Percentiles rank a stretch among this genome's conserved stretches.
phyloP scores from a whole-genome alignment of 2,329 filamentous ascomycete species.

The Diatrype stigma region DNA sequence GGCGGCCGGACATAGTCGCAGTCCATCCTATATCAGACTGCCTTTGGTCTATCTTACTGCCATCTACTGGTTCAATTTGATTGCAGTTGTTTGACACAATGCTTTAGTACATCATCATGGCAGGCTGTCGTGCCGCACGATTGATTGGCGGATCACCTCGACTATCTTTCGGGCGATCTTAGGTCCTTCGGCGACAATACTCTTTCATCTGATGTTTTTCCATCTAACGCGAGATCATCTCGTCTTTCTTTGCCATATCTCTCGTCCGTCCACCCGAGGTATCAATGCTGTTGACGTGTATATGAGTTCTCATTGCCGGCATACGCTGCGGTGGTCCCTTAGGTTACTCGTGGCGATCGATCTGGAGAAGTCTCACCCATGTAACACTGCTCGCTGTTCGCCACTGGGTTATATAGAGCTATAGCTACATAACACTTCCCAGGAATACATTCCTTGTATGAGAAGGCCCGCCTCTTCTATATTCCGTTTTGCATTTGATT shows the following conservation, averaged over 20 bases:
- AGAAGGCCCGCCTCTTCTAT: too few relatives aligned
- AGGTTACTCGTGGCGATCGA: background rate
- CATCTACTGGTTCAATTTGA: background rate
- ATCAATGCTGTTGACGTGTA: background rate
- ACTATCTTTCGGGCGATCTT: background rate
- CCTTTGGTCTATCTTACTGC: background rate
- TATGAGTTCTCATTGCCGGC: background rate
- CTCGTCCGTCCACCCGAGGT: background rate
- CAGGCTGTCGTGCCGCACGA: background rate
- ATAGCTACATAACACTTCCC: too few relatives aligned
- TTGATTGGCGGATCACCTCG: background rate
- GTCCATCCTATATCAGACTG: background rate
- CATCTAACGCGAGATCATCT: background rate
- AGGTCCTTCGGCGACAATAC: background rate
- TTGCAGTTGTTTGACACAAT: background rate
- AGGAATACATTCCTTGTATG: too few relatives aligned
- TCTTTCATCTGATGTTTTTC: background rate
- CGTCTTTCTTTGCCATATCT: background rate
- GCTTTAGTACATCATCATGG: too few relatives aligned
- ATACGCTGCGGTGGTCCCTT: background rate
- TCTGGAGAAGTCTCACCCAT: background rate
- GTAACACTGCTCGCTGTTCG: too few relatives aligned
- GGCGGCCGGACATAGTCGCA: background rate
- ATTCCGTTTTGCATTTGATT: too few relatives aligned
- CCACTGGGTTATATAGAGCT: too few relatives aligned